These are phyloP conservation scores for Fusarium dimerum DNA, from an alignment of 2,329 filamentous ascomycete species.

Conservation along the genomic window DNA sequence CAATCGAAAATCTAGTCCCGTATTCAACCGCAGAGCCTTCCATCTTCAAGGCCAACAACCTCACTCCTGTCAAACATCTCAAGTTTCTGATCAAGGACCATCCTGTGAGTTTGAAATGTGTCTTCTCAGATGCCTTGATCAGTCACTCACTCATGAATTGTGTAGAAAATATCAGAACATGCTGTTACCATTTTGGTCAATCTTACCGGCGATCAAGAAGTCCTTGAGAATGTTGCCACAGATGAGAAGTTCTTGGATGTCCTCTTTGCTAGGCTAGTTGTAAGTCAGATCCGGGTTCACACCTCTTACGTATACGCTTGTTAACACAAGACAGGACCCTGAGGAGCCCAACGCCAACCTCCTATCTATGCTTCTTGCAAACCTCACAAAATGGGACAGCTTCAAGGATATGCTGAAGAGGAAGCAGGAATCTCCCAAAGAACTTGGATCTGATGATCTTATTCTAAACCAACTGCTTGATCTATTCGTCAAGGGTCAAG, in stretches of 20 bases:
- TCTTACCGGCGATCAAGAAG: conserved; percentile 72
- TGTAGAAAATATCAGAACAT: conserved; percentile 88
- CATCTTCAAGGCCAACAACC: conserved; percentile 80
- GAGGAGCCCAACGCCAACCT: conserved; percentile 83
- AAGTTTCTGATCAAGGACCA: conserved; percentile 87
- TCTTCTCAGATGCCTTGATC: too few species aligned
- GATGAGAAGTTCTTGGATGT: conserved; percentile 82
- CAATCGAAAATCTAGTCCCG: conserved; percentile 82
- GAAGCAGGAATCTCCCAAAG: conserved; percentile 67
- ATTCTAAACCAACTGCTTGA: conserved; percentile 92
- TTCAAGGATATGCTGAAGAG: conserved; percentile 69
- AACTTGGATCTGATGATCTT: conserved; percentile 70
- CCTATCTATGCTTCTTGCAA: conserved; percentile 88
- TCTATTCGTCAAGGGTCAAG: conserved; percentile 90
- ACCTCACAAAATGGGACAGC: conserved; percentile 78
- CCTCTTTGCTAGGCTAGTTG: conserved; percentile 73
- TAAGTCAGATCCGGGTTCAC: conserved; percentile 42
- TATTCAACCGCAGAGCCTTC: conserved; percentile 72
- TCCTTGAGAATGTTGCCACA: conserved; percentile 70
- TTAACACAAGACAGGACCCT: conserved; percentile 51
- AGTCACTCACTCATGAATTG: conserved; percentile 4
- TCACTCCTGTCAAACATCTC: conserved; percentile 80
- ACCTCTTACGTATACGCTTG: background rate
- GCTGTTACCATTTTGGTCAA: conserved; percentile 90
- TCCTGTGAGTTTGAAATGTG: conserved; percentile 53